Evolutionary conservation across 2,329 filamentous ascomycete species (phyloP).

Genomic region (Ophiostoma angusticollis): DNA sequence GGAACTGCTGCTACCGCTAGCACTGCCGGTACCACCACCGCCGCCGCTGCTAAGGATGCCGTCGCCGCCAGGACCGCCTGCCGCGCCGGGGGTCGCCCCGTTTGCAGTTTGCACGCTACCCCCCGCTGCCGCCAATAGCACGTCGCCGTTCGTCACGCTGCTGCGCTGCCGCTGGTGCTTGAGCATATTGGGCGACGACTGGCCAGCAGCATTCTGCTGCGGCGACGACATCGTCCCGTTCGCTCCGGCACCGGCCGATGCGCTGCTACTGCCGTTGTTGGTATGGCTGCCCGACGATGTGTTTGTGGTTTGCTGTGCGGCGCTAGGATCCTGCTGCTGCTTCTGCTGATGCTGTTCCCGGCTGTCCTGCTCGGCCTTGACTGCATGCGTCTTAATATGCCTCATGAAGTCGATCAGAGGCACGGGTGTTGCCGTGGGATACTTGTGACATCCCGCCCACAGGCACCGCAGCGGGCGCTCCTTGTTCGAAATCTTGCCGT

Average conservation of each 20-base stretch:
- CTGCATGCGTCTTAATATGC: constrained; percentile 59
- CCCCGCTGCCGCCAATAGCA: not conserved
- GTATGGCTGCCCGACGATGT: not conserved
- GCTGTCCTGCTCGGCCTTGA: constrained; percentile 24
- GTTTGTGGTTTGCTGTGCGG: constrained; percentile 4
- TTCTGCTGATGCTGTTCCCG: constrained; percentile 15
- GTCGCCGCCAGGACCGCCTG: not conserved
- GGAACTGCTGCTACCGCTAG: constrained; percentile 4
- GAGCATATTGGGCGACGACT: constrained; percentile 4
- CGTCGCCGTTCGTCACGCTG: constrained; percentile 17
- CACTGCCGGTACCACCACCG: not conserved
- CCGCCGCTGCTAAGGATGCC: not conserved
- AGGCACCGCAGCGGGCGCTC: constrained; percentile 45
- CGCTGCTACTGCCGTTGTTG: too few species aligned
- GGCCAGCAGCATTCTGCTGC: not conserved
- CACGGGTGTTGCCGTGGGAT: constrained; percentile 31
- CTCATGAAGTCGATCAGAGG: constrained; percentile 40
- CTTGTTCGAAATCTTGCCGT: constrained; percentile 43
- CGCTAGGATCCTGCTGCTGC: constrained; percentile 13
- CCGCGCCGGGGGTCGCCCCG: too few species aligned
- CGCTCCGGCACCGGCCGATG: too few species aligned
- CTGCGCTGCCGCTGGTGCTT: constrained; percentile 14
- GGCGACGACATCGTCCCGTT: too few species aligned
- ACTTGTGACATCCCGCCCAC: constrained; percentile 55
- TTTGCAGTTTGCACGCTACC: not conserved